Percentiles rank a stretch among this genome's conserved stretches.
These are phyloP conservation scores for Pilasporangium apinafurcum DNA, from an alignment of 352 stramenopile genomes.

Conservation along the genomic window DNA sequence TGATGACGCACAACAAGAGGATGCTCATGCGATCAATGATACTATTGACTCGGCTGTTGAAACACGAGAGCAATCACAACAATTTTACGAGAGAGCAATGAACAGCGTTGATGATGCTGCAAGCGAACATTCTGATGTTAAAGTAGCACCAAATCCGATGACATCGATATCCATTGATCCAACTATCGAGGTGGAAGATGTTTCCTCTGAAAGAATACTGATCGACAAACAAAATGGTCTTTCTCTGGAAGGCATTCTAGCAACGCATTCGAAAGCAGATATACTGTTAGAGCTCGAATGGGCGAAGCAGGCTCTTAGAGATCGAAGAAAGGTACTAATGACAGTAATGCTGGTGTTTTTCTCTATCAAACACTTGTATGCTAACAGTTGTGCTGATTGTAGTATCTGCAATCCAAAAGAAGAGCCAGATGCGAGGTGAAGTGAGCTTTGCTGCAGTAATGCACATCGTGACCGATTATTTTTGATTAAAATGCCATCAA, in stretches of 20 bases:
- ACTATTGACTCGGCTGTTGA: no score
- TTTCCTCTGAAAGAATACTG: no score
- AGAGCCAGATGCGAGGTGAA: constrained; percentile 13
- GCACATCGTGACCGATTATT: no score
- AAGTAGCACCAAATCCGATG: no score
- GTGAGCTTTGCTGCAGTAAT: not conserved
- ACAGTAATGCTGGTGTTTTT: constrained; percentile 10
- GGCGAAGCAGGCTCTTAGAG: constrained; percentile 31
- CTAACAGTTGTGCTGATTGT: not conserved
- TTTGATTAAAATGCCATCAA: no score
- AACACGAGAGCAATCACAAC: no score
- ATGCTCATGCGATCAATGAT: not conserved
- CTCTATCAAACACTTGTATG: not conserved
- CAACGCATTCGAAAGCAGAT: constrained; percentile 37
- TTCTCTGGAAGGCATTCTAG: constrained; percentile 31
- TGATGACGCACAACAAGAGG: not conserved
- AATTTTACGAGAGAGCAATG: no score
- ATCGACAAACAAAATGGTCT: not conserved
- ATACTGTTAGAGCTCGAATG: constrained; percentile 53
- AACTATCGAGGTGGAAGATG: no score
- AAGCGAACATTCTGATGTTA: not conserved
- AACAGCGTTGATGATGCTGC: no score
- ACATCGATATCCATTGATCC: no score
- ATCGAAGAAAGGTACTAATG: constrained; percentile 32
- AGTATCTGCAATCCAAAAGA: constrained; percentile 29